A percentile compares a stretch with the other conserved stretches of the same genome.
Conservation (phyloP, 2,329 filamentous ascomycete species). For the Fusarium verrucosum region DNA sequence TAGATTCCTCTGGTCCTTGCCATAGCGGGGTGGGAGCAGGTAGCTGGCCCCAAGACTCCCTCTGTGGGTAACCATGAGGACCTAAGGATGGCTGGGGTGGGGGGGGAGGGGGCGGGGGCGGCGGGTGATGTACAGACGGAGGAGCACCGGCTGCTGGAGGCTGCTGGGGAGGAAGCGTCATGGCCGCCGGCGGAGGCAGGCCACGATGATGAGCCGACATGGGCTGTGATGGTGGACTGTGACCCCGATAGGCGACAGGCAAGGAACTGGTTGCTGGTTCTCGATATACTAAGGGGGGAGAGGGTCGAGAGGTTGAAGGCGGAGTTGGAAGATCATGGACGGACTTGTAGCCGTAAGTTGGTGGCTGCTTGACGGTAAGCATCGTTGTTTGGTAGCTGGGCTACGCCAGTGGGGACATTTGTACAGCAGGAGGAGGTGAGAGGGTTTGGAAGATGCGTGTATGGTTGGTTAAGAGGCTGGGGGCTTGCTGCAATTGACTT, state of each 20-base stretch:
- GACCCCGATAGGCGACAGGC: slow-evolving; percentile 53
- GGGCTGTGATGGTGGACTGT: slow-evolving; percentile 60
- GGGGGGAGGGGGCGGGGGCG: slow-evolving; percentile 43
- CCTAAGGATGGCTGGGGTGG: slow-evolving; percentile 43
- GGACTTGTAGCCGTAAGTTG: slow-evolving; percentile 66
- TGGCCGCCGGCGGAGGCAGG: slow-evolving; percentile 73
- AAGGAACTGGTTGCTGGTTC: slow-evolving; percentile 56
- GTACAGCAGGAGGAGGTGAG: slow-evolving; percentile 18
- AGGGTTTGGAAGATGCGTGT: slow-evolving; percentile 14
- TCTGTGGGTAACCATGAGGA: slow-evolving; percentile 45
- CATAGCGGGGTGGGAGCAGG: slow-evolving; percentile 73
- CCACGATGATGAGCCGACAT: slow-evolving; percentile 77
- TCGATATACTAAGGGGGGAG: slow-evolving; percentile 62
- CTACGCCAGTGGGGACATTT: slow-evolving; percentile 45
- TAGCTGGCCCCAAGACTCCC: slow-evolving; percentile 61
- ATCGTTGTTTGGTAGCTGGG: slow-evolving; percentile 57
- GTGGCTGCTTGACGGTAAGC: slow-evolving; percentile 70
- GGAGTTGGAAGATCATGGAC: slow-evolving; percentile 70
- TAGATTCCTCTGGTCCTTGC: slow-evolving; percentile 74
- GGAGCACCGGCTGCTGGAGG: slow-evolving; percentile 46
- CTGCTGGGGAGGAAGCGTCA: slow-evolving; percentile 65
- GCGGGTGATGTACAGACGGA: slow-evolving; percentile 44
- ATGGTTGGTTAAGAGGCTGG: slow-evolving; percentile 22
- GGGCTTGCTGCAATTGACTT: slow-evolving; percentile 32
- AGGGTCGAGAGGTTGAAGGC: slow-evolving; percentile 64